Evolutionary conservation across 1,284 basidiomycete species (phyloP).

Genomic region (Trametes sp.): DNA sequence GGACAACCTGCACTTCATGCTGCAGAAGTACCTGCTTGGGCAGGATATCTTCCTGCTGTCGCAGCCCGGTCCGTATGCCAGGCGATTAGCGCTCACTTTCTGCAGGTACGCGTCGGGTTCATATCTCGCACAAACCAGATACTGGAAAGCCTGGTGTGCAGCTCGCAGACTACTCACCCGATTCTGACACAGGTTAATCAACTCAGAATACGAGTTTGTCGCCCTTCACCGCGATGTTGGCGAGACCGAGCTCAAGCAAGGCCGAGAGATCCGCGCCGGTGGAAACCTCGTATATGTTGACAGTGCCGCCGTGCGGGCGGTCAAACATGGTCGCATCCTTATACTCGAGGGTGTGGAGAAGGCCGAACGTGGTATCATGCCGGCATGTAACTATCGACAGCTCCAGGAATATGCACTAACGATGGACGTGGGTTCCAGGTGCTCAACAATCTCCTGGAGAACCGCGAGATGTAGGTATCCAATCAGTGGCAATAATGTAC

Average conservation of each 20-base stretch:
- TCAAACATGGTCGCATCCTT: conserved; percentile 69
- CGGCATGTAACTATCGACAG: conserved; percentile 35
- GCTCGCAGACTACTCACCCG: not conserved
- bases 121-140: not conserved
- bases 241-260: conserved; percentile 76
- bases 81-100: conserved; percentile 66
- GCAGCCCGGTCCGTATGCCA: conserved; percentile 71
- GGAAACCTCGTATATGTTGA: conserved; percentile 70
- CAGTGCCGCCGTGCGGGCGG: conserved; percentile 68
- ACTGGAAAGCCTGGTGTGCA: too few species aligned
- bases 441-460: conserved; percentile 59
- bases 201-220: conserved; percentile 72
- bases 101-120: conserved; percentile 55
- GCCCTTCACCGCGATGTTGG: conserved; percentile 71
- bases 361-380: conserved; percentile 66
- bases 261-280: conserved; percentile 65
- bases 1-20: conserved; percentile 67
- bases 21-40: conserved; percentile 73
- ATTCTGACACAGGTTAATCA: conserved; percentile 54
- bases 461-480: not conserved
- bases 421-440: conserved; percentile 46
- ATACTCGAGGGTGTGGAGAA: conserved; percentile 76
- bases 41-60: conserved; percentile 71
- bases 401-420: conserved; percentile 1
- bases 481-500: too few species aligned